These are phyloP conservation scores for Nemania sp. DNA, from an alignment of 2,329 filamentous ascomycete species.

Conservation along the genomic window DNA sequence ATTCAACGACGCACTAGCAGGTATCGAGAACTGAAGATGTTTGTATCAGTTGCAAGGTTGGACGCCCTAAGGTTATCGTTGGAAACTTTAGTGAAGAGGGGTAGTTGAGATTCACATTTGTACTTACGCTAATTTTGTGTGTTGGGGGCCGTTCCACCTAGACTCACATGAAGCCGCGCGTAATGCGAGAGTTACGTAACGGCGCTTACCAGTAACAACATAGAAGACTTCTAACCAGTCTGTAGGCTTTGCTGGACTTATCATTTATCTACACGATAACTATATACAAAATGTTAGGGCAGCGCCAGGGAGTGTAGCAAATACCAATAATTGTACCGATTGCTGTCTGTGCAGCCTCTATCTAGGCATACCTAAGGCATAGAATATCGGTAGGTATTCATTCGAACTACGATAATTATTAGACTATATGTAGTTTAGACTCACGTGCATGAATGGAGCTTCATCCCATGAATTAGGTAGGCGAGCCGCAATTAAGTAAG, in stretches of 20 bases:
- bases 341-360: neutral
- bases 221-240: no score
- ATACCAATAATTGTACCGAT: neutral
- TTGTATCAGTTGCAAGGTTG: no score
- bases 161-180: neutral
- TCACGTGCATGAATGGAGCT: neutral
- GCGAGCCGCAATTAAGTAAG: conserved; percentile 3
- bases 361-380: neutral
- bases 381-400: neutral
- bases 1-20: no score
- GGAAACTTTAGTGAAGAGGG: neutral
- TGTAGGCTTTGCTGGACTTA: neutral
- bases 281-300: neutral
- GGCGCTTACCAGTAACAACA: neutral
- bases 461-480: neutral
- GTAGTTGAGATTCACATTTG: neutral
- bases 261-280: neutral
- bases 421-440: neutral
- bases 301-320: neutral
- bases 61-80: no score
- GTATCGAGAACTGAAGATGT: no score
- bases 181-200: neutral
- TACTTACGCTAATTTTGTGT: neutral
- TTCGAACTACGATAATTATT: neutral
- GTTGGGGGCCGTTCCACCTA: neutral